These are phyloP conservation scores for Elaeis oleifera DNA, from an alignment of 202 grass and related monocot species.

Conservation along the genomic window DNA sequence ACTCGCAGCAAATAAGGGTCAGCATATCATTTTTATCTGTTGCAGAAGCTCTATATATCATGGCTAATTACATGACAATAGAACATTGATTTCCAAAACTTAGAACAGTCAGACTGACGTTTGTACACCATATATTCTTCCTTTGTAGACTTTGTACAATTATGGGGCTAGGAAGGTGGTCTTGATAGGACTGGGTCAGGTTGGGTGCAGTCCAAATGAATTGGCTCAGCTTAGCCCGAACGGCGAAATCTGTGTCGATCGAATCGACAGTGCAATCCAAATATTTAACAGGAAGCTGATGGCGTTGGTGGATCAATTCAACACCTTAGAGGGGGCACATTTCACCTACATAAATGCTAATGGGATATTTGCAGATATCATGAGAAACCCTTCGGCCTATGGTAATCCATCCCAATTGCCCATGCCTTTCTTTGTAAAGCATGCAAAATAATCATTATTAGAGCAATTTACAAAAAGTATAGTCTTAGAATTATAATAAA, in stretches of 20 bases:
- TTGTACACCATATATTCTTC: too few relatives aligned
- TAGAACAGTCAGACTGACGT: too few relatives aligned
- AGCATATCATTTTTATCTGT: not conserved
- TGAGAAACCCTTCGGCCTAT: slow-evolving; percentile 25
- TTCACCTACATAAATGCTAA: slow-evolving; percentile 84
- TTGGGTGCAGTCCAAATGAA: slow-evolving; percentile 91
- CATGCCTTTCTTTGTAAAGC: too few relatives aligned
- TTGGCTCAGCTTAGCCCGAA: slow-evolving; percentile 58
- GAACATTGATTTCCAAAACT: too few relatives aligned
- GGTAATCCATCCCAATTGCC: slow-evolving; percentile 21
- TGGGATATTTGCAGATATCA: slow-evolving; percentile 60
- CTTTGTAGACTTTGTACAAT: slow-evolving; percentile 4
- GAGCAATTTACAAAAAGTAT: too few relatives aligned
- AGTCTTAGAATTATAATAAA: too few relatives aligned
- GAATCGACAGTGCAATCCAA: slow-evolving; percentile 48
- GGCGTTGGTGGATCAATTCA: slow-evolving; percentile 49
- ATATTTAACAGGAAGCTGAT: slow-evolving; percentile 63
- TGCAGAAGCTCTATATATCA: too few relatives aligned
- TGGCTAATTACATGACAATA: too few relatives aligned
- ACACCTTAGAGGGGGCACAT: slow-evolving; percentile 49
- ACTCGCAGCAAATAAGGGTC: slow-evolving; percentile 36
- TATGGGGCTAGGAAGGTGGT: slow-evolving; percentile 18
- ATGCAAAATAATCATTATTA: too few relatives aligned
- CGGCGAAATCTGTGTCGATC: slow-evolving; percentile 50
- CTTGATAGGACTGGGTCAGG: slow-evolving; percentile 38